A percentile compares a stretch with the other conserved stretches of the same genome.
Evolutionary conservation across 805 yeast genomes (phyloP).

Genomic region (Barnettozyma pratensis): DNA sequence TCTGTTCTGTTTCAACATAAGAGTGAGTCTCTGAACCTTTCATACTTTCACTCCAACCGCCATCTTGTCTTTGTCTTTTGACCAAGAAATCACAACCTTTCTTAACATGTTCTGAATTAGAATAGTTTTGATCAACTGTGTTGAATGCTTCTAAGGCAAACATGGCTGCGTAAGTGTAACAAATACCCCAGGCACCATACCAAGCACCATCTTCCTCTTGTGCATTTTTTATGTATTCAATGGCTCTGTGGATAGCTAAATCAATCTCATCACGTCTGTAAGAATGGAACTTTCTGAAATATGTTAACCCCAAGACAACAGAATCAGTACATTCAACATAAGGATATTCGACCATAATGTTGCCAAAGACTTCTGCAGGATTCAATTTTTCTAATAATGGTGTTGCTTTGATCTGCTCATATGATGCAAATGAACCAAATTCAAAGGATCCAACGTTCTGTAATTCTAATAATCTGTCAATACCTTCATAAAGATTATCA

Average conservation of each 20-base stretch:
- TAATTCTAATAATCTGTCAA: constrained; percentile 68
- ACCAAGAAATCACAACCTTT: constrained; percentile 85
- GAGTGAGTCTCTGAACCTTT: constrained; percentile 77
- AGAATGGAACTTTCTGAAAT: constrained; percentile 60
- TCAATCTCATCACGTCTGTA: constrained; percentile 65
- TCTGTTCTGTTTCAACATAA: constrained; percentile 58
- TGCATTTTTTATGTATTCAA: constrained; percentile 58
- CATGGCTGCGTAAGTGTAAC: constrained; percentile 95
- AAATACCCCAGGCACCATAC: constrained; percentile 99
- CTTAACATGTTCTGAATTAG: constrained; percentile 54
- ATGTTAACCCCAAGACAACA: constrained; percentile 80
- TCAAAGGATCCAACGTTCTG: constrained; percentile 80
- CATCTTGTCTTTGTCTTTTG: constrained; percentile 72
- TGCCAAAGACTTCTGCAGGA: constrained; percentile 97
- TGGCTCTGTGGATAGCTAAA: constrained; percentile 68
- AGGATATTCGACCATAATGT: constrained; percentile 97
- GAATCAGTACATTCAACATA: constrained; percentile 98
- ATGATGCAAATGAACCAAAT: constrained; percentile 88
- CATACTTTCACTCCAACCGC: constrained; percentile 98
- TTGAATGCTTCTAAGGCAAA: constrained; percentile 92
- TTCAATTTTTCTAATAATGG: constrained; percentile 70
- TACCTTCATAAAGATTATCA: constrained; percentile 54
- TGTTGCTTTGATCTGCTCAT: constrained; percentile 82
- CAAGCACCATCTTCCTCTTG: constrained; percentile 87
- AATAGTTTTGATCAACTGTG: constrained; percentile 60